Conservation (phyloP, 2,329 filamentous ascomycete genomes). For the Zopfia rhizophila region DNA sequence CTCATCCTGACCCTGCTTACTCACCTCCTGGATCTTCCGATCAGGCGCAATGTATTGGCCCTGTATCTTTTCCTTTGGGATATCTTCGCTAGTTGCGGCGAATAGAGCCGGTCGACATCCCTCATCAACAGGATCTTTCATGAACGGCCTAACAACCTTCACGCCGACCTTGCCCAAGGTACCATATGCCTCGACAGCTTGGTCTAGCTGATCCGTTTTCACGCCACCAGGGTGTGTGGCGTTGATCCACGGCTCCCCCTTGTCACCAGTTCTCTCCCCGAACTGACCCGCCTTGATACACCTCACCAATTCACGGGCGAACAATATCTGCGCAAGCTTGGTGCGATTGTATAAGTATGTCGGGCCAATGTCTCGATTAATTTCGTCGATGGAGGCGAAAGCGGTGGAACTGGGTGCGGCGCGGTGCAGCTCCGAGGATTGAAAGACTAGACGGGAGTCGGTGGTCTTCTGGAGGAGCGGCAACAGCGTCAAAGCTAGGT, state of each 20-base stretch:
- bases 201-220: slow-evolving; percentile 59
- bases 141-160: slow-evolving; percentile 55
- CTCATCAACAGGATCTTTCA: slow-evolving; percentile 61
- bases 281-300: slow-evolving; percentile 46
- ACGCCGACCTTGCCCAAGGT: slow-evolving; percentile 59
- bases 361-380: slow-evolving; percentile 62
- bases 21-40: slow-evolving; percentile 57
- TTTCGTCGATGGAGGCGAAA: slow-evolving; percentile 59
- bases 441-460: slow-evolving; percentile 59
- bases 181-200: slow-evolving; percentile 63
- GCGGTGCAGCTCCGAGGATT: slow-evolving; percentile 62
- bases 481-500: slow-evolving; percentile 59
- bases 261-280: slow-evolving; percentile 41
- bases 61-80: slow-evolving; percentile 57
- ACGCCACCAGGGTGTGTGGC: slow-evolving; percentile 63
- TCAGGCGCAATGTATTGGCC: slow-evolving; percentile 62
- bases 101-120: slow-evolving; percentile 62
- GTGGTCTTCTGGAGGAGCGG: slow-evolving; percentile 57
- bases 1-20: slow-evolving; percentile 56
- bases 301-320: slow-evolving; percentile 55
- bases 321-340: slow-evolving; percentile 62
- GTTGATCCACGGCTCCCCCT: slow-evolving; percentile 59
- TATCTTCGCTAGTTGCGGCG: slow-evolving; percentile 58
- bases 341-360: slow-evolving; percentile 60
- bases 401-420: slow-evolving; percentile 49